Evolutionary conservation across 2,329 filamentous ascomycete species (phyloP).

Genomic region (Aureobasidium sp.): DNA sequence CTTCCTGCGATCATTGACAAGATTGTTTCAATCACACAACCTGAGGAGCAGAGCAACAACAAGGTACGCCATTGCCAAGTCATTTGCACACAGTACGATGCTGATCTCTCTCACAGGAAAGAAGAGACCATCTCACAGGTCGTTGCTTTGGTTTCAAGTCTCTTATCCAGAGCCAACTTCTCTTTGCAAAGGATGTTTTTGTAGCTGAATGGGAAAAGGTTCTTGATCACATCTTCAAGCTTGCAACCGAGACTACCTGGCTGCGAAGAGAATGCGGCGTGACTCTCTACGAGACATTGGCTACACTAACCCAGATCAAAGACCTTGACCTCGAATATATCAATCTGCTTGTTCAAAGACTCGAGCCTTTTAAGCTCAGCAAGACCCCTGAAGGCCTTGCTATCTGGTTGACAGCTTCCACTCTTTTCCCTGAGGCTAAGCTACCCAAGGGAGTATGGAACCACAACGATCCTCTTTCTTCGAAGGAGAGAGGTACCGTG

Average conservation of each 20-base stretch:
- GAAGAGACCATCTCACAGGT: slow-evolving; percentile 77
- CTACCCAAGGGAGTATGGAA: slow-evolving; percentile 67
- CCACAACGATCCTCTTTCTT: slow-evolving; percentile 62
- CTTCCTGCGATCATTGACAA: slow-evolving; percentile 38
- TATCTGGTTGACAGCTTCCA: slow-evolving; percentile 70
- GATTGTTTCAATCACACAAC: slow-evolving; percentile 46
- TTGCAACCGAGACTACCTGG: slow-evolving; percentile 81
- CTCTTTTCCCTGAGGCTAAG: slow-evolving; percentile 54
- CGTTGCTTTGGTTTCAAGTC: slow-evolving; percentile 82
- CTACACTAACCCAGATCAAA: slow-evolving; percentile 16
- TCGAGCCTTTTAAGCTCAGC: slow-evolving; percentile 50
- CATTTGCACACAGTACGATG: background rate
- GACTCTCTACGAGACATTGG: slow-evolving; percentile 66
- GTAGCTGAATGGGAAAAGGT: slow-evolving; percentile 56
- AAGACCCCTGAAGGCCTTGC: slow-evolving; percentile 84
- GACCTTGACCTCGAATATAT: slow-evolving; percentile 14
- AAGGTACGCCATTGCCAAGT: slow-evolving; percentile 36
- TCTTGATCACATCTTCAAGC: slow-evolving; percentile 64
- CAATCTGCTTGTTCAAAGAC: slow-evolving; percentile 21
- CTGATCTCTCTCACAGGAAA: slow-evolving; percentile 57
- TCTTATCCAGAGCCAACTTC: slow-evolving; percentile 69
- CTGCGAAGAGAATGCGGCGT: slow-evolving; percentile 80
- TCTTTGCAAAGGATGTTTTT: slow-evolving; percentile 53
- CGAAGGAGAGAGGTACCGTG: slow-evolving; percentile 60
- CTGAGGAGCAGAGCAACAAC: slow-evolving; percentile 37